Evolutionary conservation across 140 eudicot species (phyloP), one percentile per base, ranked within the genome.

Genomic region (Senecio squalidus): DNA sequence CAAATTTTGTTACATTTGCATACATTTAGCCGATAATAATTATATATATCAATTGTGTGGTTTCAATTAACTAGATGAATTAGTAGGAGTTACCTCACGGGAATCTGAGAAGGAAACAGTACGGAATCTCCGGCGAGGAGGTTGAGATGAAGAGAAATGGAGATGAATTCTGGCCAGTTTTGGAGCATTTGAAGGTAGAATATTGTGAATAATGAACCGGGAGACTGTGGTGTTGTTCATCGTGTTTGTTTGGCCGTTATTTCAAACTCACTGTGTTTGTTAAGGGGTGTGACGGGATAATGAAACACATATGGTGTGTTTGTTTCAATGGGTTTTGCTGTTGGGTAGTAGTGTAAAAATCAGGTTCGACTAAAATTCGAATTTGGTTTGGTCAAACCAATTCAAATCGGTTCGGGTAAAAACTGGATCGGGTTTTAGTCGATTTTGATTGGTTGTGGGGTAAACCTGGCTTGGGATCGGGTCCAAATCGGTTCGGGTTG

Each of bases 81-180:
- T 3, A 25, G 52, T 59, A 38, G 30, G 36, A 24, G 23, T 40
- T 58, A 77, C 92, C 85, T 66, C 68, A 8, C 68, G 69, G 14
- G 81, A 64, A 29, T 60, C 25, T 9, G 87, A 74, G 59, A 79
- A 58, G 9, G 82, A 47, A 20, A 68, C 50, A n/a, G 92, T 69
- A 45, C 27, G 43, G 46, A 74, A 74, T 48, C 68, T 79, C 49
- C 60, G 77, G 15, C 53, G 70, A 6, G 38, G 49, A 17, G 38
- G 49, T 23, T 61, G 25, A 31, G 70, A 17, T 5, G 70, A 52
- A 16, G 49, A 46, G 41, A 71, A 25, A 50, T 16, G 70, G 24
- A 64, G 26, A 10, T 58, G 24, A 56, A 66, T 57, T 13, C 22
- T 48, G 47, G 68, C 0, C 58, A 68, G 43, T 33, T 26, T 40